These are phyloP conservation scores for Phylloboletellus chloephorus DNA, from an alignment of 1,284 basidiomycete species.

Conservation along the genomic window DNA sequence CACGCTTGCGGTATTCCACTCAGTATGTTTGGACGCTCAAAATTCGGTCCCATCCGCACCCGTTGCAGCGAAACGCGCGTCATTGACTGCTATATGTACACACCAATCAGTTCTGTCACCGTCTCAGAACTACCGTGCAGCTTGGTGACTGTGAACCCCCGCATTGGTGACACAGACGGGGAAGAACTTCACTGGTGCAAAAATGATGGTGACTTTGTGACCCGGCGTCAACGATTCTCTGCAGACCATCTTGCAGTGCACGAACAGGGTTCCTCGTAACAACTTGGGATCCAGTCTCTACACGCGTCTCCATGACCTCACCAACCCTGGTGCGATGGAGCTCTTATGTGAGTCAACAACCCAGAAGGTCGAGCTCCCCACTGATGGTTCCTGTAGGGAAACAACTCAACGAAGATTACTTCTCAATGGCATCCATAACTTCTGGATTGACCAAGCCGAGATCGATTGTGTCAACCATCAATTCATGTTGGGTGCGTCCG, in stretches of 20 bases:
- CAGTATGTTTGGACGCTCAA: conserved; percentile 16
- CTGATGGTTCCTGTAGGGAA: too few relatives aligned
- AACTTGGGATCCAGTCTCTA: conserved; percentile 38
- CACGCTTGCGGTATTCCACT: conserved; percentile 12
- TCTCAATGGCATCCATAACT: conserved; percentile 41
- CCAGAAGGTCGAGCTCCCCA: too few relatives aligned
- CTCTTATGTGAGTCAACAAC: too few relatives aligned
- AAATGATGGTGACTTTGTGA: conserved; percentile 43
- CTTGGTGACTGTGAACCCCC: conserved; percentile 39
- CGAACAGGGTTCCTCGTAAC: conserved; percentile 35
- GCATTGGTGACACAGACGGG: conserved; percentile 35
- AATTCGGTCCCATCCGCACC: conserved; percentile 35
- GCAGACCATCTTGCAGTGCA: conserved; percentile 36
- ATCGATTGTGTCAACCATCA: conserved; percentile 33
- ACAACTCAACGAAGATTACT: conserved; percentile 39
- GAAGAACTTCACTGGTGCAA: conserved; percentile 39
- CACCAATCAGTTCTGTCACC: not conserved
- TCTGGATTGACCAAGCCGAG: conserved; percentile 43
- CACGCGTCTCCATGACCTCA: conserved; percentile 32
- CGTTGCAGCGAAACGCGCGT: conserved; percentile 36
- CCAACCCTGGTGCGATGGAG: conserved; percentile 23
- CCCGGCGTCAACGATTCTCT: conserved; percentile 40
- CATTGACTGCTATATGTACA: conserved; percentile 39
- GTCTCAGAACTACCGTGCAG: conserved; percentile 34
- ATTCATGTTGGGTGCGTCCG: conserved; percentile 35